phyloP scores from a whole-genome alignment of 2,329 filamentous ascomycete species.

The Nigrospora sphaerica region DNA sequence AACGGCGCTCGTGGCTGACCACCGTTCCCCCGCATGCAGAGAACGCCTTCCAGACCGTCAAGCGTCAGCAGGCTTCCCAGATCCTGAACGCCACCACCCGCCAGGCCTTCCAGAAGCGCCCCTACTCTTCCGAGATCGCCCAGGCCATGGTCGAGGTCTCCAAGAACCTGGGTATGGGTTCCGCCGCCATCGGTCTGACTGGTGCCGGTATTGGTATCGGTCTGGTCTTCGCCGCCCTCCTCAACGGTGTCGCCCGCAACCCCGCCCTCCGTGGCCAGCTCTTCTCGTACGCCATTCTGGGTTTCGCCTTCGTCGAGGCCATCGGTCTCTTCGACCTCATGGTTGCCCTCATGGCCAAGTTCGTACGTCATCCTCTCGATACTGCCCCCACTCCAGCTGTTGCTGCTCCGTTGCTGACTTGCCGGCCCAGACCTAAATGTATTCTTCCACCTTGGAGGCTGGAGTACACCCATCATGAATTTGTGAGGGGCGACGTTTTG shows the following conservation, averaged over 20 bases:
- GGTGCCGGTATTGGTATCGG: conserved; percentile 94
- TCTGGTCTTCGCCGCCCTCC: conserved; percentile 85
- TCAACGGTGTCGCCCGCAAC: conserved; percentile 89
- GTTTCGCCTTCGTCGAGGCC: conserved; percentile 92
- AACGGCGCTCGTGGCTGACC: conserved; percentile 4
- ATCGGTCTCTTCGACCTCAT: conserved; percentile 85
- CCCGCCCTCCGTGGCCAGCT: conserved; percentile 90
- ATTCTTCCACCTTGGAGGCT: conserved; percentile 20
- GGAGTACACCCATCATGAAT: conserved; percentile 16
- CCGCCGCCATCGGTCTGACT: conserved; percentile 85
- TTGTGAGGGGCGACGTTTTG: conserved; percentile 19
- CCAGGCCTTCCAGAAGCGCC: conserved; percentile 62
- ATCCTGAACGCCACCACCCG: conserved; percentile 60
- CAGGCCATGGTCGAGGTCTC: conserved; percentile 84
- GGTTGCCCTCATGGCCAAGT: conserved; percentile 92
- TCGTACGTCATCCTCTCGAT: conserved; percentile 46
- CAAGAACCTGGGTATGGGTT: conserved; percentile 85
- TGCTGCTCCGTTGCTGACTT: not conserved
- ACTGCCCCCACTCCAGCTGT: conserved; percentile 8
- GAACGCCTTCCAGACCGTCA: conserved; percentile 62
- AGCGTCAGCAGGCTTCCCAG: conserved; percentile 63
- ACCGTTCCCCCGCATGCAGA: conserved; percentile 27
- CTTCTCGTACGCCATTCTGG: conserved; percentile 92
- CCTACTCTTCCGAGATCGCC: conserved; percentile 84
- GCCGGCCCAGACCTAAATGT: conserved; percentile 20